A percentile compares a stretch with the other conserved stretches of the same genome.
phyloP scores from a whole-genome alignment of 2,329 filamentous ascomycete species.

The Cryphonectria carpinicola region DNA sequence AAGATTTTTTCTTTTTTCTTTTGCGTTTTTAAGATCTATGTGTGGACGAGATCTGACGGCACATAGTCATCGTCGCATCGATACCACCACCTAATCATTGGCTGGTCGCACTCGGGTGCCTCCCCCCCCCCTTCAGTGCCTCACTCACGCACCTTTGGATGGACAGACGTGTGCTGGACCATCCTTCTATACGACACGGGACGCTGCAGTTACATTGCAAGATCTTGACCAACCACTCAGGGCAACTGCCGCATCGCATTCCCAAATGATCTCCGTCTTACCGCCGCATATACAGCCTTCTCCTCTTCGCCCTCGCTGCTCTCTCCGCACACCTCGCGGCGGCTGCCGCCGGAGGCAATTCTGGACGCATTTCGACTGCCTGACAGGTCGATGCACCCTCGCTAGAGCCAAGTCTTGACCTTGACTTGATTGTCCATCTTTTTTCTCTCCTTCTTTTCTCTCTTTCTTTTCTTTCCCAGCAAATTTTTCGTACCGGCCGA shows the following conservation, averaged over 20 bases:
- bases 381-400: slow-evolving; percentile 5
- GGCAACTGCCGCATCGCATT: slow-evolving; percentile 3
- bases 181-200: background rate
- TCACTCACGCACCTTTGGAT: background rate
- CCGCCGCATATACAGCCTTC: slow-evolving; percentile 15
- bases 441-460: background rate
- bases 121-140: too few relatives aligned
- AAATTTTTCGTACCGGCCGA: slow-evolving; percentile 12
- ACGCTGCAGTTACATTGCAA: slow-evolving; percentile 15
- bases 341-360: slow-evolving; percentile 2
- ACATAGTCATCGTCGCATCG: background rate
- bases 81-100: background rate
- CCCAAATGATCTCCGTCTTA: slow-evolving; percentile 17
- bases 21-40: background rate
- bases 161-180: background rate
- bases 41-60: background rate
- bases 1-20: too few relatives aligned
- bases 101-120: background rate
- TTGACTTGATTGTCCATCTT: background rate
- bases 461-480: background rate
- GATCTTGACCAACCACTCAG: slow-evolving; percentile 21
- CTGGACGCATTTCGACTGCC: background rate
- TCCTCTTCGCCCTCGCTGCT: slow-evolving; percentile 11
- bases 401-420: background rate
- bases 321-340: slow-evolving; percentile 10